phyloP scores from a whole-genome alignment of 2,329 filamentous ascomycete genomes.

The Cladosporium sp. region DNA sequence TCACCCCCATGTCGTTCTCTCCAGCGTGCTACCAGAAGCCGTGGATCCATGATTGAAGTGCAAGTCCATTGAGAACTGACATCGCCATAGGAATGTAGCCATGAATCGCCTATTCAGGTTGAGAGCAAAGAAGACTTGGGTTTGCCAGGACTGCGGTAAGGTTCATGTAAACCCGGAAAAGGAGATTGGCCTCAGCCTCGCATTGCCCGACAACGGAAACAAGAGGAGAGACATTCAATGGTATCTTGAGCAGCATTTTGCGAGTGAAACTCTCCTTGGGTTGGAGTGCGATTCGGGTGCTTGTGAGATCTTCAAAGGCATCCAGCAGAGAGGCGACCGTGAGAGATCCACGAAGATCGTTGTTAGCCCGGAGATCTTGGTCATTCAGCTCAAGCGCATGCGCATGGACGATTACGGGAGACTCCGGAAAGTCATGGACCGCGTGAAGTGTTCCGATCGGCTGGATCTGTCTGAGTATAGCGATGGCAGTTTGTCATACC shows the following conservation, averaged over 20 bases:
- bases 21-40: background rate
- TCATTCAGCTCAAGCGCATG: slow-evolving; percentile 22
- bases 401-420: background rate
- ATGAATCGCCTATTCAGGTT: background rate
- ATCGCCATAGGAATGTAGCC: background rate
- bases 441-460: background rate
- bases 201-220: background rate
- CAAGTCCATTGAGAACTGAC: slow-evolving; percentile 7
- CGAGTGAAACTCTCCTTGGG: background rate
- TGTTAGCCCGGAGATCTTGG: slow-evolving; percentile 20
- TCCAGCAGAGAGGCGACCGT: background rate
- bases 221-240: background rate
- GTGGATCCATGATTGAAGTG: background rate
- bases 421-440: background rate
- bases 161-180: background rate
- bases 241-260: background rate
- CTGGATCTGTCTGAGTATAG: background rate
- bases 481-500: background rate
- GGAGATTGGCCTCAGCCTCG: background rate
- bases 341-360: slow-evolving; percentile 5
- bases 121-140: background rate
- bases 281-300: background rate
- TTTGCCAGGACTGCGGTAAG: background rate
- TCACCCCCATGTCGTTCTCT: background rate
- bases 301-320: background rate